These are phyloP conservation scores for Barbatosphaeria neglecta DNA, from an alignment of 495 filamentous ascomycete species.

Conservation along the genomic window DNA sequence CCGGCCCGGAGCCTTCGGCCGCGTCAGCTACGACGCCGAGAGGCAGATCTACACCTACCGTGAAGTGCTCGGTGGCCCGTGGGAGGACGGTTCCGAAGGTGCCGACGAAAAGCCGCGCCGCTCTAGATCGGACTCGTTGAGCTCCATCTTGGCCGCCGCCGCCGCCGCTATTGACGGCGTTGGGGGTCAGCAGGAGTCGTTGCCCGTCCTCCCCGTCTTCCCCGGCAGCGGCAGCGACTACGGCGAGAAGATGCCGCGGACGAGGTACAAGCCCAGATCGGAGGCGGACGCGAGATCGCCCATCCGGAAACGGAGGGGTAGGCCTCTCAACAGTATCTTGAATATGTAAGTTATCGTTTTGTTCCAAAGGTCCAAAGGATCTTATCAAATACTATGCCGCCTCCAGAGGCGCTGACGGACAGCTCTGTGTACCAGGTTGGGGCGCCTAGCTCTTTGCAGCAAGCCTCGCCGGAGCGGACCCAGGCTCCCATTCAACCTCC, in stretches of 20 bases:
- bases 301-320: neutral
- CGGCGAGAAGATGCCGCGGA: neutral
- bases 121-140: neutral
- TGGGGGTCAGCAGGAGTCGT: conserved; percentile 1
- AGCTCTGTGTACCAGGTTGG: neutral
- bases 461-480: conserved; percentile 3
- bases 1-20: conserved; percentile 31
- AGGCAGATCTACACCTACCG: conserved; percentile 30
- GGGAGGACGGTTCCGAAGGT: conserved; percentile 25
- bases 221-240: neutral
- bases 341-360: neutral
- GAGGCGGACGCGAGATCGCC: neutral
- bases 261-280: neutral
- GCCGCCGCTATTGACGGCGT: neutral
- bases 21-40: conserved; percentile 36
- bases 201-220: neutral
- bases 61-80: conserved; percentile 15
- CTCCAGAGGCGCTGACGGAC: too few species aligned
- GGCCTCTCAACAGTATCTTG: neutral
- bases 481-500: neutral
- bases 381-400: neutral
- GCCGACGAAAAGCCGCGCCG: conserved; percentile 24
- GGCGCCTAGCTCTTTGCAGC: conserved; percentile 1
- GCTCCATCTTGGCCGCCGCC: neutral
- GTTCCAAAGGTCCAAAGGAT: neutral